Evolutionary conservation across 805 yeast species (phyloP), one percentile per base, ranked within the genome.

Genomic region (Schwanniomyces occidentalis): DNA sequence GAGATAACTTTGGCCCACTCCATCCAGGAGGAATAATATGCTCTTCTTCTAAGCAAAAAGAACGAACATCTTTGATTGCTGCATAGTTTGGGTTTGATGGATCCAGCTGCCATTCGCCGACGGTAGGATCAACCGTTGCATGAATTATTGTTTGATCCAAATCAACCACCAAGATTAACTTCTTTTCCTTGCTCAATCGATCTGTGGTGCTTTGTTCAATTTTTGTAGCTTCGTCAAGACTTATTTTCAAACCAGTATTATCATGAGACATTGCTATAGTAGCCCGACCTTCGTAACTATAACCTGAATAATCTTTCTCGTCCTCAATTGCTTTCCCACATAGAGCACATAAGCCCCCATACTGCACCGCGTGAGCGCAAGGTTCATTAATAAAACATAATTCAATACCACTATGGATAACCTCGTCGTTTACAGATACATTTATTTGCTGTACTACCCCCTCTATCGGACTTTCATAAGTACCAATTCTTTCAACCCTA

Each of bases 81-180:
- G 79, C 82, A 54, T 85, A 85, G 52, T 93, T 89, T 5, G 97
- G 95, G 48, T 87, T 86, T 4, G 70, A 58, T 3, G 88, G 82
- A 51, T 93, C 97, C 32, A 73, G 72, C 73, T 85, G 89, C 99
- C 99, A 93, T 52, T 87, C 95, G 1, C 93, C 93, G 19, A 93
- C 95, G 0, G 96, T 89, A 0, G 97, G 97, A 56, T 93, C 99
- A 12, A 91, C 97, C 4, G 97, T 91, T 26, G 97, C 96, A 54
- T 93, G 99, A 20, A 93, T 91, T 4, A 93, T 95, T 0, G 99
- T 93, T 58, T 93, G 99, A 64, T 93, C 99, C 44, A 93, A 71
- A 69, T 93, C 99, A 4, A 93, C 99, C 18, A 93, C 98, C 37
- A 93, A 69, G 19, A 93, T 89, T 42, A 93, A 69, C 56, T 86